Conservation (phyloP, 805 yeast genomes). For the Yarrowia sp. region DNA sequence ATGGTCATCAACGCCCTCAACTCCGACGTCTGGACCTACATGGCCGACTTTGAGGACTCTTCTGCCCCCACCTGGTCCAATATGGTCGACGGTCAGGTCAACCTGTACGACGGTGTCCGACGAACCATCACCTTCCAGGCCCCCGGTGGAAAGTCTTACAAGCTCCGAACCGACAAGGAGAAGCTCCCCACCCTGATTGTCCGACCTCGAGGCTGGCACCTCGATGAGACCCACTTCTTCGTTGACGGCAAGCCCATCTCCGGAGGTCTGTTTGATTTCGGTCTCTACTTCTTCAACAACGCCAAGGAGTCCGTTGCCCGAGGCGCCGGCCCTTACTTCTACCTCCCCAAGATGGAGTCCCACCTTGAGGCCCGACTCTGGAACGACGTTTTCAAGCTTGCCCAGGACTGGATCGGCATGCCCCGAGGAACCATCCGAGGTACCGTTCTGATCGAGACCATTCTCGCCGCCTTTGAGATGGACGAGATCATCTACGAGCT, state of each 20-base stretch:
- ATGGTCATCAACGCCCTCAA: conserved; percentile 78
- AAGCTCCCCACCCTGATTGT: conserved; percentile 62
- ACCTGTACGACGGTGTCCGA: conserved; percentile 72
- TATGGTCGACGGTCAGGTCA: conserved; percentile 72
- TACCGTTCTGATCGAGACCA: conserved; percentile 74
- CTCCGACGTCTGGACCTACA: conserved; percentile 72
- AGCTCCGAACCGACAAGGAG: conserved; percentile 57
- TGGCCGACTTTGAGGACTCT: conserved; percentile 80
- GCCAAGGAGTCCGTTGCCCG: conserved; percentile 63
- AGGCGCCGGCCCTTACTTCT: conserved; percentile 75
- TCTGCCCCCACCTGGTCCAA: conserved; percentile 75
- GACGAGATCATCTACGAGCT: conserved; percentile 78
- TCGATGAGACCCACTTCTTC: conserved; percentile 67
- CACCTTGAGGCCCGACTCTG: conserved; percentile 77
- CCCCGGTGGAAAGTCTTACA: conserved; percentile 55
- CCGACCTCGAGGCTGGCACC: conserved; percentile 76
- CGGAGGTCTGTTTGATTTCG: conserved; percentile 74
- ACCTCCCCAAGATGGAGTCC: conserved; percentile 79
- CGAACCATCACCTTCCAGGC: conserved; percentile 55
- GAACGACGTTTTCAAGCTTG: conserved; percentile 71
- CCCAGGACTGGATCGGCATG: conserved; percentile 69
- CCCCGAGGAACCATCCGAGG: conserved; percentile 76
- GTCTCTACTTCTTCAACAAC: conserved; percentile 72
- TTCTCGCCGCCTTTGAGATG: conserved; percentile 78
- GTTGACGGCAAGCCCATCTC: conserved; percentile 73